Evolutionary conservation across 345 rosid species (phyloP), one percentile per base, ranked within the genome.

Genomic region (Mallotus nudiflorus): DNA sequence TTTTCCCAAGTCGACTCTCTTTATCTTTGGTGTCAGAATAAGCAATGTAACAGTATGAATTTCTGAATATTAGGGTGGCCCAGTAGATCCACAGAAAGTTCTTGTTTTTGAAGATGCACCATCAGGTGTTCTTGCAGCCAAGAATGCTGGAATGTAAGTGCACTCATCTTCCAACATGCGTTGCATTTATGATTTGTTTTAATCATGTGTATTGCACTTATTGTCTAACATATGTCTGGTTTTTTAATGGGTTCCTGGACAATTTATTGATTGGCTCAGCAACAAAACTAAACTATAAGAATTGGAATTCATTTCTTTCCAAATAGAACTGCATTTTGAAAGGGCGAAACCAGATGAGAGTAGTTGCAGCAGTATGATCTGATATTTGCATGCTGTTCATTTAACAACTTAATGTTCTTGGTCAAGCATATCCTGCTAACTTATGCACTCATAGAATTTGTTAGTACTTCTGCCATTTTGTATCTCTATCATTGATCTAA

Each of bases 81-180:
- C 85, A 63, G 73, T 87, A 67, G 91, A 87, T 62, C 80, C 91
- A 56, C 61, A 29, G 10, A 81, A 83, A 65, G 68, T 77, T 76
- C 82, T 94, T 22, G 95, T 90, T 57, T 94, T 94, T 80, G 98
- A 94, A 83, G 98, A 94, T 86, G 97, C 97, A 9, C 98, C 98
- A 62, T 73, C 93, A 5, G 98, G 98, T 58, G 98, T 88, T 73
- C 81, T 73, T 37, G 97, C 98, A 3, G 98, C 93, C 22, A 91
- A 90, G 80, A 91, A 87, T 81, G 91, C 97, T 24, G 93, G 89
- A 79, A 91, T 94, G 98, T 94, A 81, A 87, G 98, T 85, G 62
- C 59, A 42, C 71, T n/a, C 13, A 59, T 60, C 51, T 45, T 64
- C 39, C 71, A 19, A 49, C 42, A 62, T 58, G 60, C 74, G 39